Percentiles rank a stretch among this genome's conserved stretches.
These are phyloP conservation scores for Ulota crispa DNA, from an alignment of 225 moss, liverwort and hornwort species.

Conservation along the genomic window DNA sequence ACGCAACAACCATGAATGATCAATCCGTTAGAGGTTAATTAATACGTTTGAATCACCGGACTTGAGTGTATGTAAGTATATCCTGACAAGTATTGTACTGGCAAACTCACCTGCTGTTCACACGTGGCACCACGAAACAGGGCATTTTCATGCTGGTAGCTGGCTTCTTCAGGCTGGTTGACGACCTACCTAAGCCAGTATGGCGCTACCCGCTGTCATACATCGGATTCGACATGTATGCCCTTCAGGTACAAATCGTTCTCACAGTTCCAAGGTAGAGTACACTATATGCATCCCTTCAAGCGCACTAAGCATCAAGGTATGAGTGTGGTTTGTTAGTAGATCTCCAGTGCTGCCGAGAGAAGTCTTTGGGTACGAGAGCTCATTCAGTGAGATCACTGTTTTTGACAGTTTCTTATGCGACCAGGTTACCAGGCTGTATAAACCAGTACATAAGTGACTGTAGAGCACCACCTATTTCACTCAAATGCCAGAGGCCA, in stretches of 20 bases:
- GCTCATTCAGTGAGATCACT: not conserved
- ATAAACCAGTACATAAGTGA: not conserved
- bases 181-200: constrained; percentile 57
- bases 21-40: too few species aligned
- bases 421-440: not conserved
- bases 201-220: constrained; percentile 63
- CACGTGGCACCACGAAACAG: constrained; percentile 37
- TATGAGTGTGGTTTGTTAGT: not conserved
- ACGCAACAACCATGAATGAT: too few species aligned
- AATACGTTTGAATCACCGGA: not conserved
- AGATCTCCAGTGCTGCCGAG: not conserved
- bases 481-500: not conserved
- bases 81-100: not conserved
- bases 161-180: constrained; percentile 53
- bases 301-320: not conserved
- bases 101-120: not conserved
- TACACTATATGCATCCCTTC: not conserved
- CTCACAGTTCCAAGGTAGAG: not conserved
- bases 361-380: not conserved
- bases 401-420: not conserved
- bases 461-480: not conserved
- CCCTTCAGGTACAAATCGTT: constrained; percentile 48
- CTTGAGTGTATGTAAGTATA: not conserved
- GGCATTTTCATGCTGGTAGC: constrained; percentile 76
- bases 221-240: constrained; percentile 56